Percentiles rank a stretch among this genome's conserved stretches.
Conservation (phyloP, 176 grass and related monocot species). For the Otatea glauca region DNA sequence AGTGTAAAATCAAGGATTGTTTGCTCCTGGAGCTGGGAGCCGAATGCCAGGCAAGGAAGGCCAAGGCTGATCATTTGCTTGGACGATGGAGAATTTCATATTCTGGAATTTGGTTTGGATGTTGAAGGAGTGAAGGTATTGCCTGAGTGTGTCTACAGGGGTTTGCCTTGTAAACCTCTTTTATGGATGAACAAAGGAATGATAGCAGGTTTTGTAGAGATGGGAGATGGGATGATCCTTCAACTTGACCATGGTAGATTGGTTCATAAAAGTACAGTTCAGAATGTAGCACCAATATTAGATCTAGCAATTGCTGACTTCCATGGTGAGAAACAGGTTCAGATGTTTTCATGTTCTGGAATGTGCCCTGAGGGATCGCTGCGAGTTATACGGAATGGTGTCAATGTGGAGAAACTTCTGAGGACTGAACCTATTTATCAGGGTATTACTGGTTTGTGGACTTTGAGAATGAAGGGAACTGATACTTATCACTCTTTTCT, state of each 20-base stretch:
- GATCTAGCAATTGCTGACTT: constrained; percentile 88
- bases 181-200: constrained; percentile 77
- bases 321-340: constrained; percentile 92
- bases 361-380: constrained; percentile 96
- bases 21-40: constrained; percentile 98
- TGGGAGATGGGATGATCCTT: constrained; percentile 94
- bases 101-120: constrained; percentile 76
- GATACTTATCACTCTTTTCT: constrained; percentile 95
- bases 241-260: constrained; percentile 71
- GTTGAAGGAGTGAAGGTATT: constrained; percentile 62
- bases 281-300: constrained; percentile 95
- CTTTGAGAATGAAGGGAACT: constrained; percentile 86
- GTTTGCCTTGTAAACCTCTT: constrained; percentile 69
- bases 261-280: constrained; percentile 77
- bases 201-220: constrained; percentile 85
- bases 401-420: constrained; percentile 93
- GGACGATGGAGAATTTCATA: constrained; percentile 82
- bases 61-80: constrained; percentile 86
- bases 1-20: constrained; percentile 62
- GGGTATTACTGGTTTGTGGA: constrained; percentile 90
- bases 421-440: constrained; percentile 83
- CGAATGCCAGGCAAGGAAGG: constrained; percentile 49
- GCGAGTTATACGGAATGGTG: constrained; percentile 83
- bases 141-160: constrained; percentile 71
- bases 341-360: constrained; percentile 95